These are phyloP conservation scores for Solanum okadae DNA, from an alignment of 257 asterid genomes.

Conservation along the genomic window DNA sequence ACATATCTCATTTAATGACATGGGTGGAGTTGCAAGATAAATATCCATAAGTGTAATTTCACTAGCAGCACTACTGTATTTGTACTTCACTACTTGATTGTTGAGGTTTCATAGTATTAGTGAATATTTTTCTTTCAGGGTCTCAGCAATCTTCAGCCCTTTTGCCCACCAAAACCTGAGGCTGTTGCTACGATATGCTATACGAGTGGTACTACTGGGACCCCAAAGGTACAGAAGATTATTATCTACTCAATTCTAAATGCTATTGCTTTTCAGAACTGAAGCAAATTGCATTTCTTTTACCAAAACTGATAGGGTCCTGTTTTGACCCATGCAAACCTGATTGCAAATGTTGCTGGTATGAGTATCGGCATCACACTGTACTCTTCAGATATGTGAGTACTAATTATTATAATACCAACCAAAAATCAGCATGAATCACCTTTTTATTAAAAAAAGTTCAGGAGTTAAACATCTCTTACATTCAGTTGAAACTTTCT, in stretches of 20 bases:
- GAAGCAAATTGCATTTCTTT: neutral
- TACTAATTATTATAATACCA: neutral
- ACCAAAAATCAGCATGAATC: neutral
- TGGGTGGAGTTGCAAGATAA: neutral
- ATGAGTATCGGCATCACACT: constrained; percentile 30
- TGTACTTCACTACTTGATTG: neutral
- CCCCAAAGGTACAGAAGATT: constrained; percentile 61
- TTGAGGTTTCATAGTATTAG: neutral
- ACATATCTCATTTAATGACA: neutral
- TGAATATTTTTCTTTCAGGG: constrained; percentile 33
- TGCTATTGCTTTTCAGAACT: neutral
- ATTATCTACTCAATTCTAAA: neutral
- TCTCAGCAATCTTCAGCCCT: constrained; percentile 46
- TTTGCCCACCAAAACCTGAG: constrained; percentile 73
- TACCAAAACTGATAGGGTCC: constrained; percentile 49
- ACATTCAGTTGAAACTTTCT: neutral
- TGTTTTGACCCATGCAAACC: constrained; percentile 67
- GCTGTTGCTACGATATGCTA: constrained; percentile 84
- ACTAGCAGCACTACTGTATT: neutral
- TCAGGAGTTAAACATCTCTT: neutral
- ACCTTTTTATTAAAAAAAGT: neutral
- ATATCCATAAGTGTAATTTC: neutral
- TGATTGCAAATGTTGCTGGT: constrained; percentile 76
- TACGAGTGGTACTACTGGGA: constrained; percentile 95
- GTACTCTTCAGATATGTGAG: constrained; percentile 78